These are phyloP conservation scores for Claviceps sp. DNA, from an alignment of 2,329 filamentous ascomycete genomes.

Conservation along the genomic window DNA sequence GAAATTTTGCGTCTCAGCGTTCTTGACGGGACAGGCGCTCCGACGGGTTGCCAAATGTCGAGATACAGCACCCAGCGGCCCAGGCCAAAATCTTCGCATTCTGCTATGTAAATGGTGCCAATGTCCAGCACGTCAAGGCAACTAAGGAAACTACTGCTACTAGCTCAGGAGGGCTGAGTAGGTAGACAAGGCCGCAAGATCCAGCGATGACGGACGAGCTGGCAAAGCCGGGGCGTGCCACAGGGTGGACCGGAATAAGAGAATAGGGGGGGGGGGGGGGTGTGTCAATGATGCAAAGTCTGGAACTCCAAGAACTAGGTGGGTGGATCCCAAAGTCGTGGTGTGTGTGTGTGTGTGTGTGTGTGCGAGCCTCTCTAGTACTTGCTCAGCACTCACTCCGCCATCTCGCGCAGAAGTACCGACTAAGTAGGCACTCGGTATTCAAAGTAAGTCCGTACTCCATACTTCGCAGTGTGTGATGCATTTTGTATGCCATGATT, in stretches of 20 bases:
- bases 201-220: slow-evolving; percentile 9
- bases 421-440: background rate
- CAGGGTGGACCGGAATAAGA: slow-evolving; percentile 1
- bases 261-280: background rate
- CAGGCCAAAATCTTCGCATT: background rate
- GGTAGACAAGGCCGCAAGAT: slow-evolving; percentile 6
- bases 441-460: background rate
- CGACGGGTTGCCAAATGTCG: slow-evolving; percentile 17
- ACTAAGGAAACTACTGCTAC: slow-evolving; percentile 10
- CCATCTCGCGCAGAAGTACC: background rate
- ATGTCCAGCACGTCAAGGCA: slow-evolving; percentile 5
- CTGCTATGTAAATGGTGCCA: background rate
- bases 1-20: slow-evolving; percentile 3
- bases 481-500: slow-evolving; percentile 1
- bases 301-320: background rate
- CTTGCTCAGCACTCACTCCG: background rate
- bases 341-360: background rate
- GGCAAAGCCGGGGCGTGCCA: slow-evolving; percentile 1
- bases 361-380: background rate
- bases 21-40: slow-evolving; percentile 2
- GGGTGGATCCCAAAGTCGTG: slow-evolving; percentile 2
- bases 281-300: background rate
- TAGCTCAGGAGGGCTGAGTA: slow-evolving; percentile 27
- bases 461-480: background rate
- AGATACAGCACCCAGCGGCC: background rate